Percentiles rank a stretch among this genome's conserved stretches.
Conservation (phyloP, 2,329 filamentous ascomycete genomes). For the Nothophaeocryptopus gaeumannii region DNA sequence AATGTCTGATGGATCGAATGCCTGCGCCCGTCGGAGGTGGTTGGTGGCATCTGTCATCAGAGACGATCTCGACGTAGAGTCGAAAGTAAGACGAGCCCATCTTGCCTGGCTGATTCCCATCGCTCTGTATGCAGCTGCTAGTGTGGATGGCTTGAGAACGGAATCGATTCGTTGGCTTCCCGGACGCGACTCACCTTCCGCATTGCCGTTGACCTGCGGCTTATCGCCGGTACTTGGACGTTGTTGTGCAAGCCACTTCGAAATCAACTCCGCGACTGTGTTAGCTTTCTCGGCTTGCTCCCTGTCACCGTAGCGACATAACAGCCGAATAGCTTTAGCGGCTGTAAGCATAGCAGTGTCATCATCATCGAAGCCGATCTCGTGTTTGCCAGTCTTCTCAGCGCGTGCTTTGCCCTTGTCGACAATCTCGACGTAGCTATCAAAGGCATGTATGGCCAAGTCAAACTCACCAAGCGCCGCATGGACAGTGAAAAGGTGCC, state of each 20-base stretch:
- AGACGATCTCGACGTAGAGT: conserved; percentile 64
- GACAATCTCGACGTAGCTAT: conserved; percentile 87
- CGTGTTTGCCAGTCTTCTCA: conserved; percentile 67
- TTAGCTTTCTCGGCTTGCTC: conserved; percentile 76
- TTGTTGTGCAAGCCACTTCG: conserved; percentile 69
- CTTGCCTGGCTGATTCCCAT: conserved; percentile 83
- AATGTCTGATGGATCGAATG: conserved; percentile 53
- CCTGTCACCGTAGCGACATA: conserved; percentile 76
- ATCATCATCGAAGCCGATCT: conserved; percentile 74
- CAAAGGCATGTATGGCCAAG: conserved; percentile 82
- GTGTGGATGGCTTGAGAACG: conserved; percentile 56
- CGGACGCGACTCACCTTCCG: conserved; percentile 1
- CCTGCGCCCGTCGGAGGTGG: conserved; percentile 60
- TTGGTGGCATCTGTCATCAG: conserved; percentile 76
- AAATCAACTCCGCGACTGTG: conserved; percentile 66
- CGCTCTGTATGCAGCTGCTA: conserved; percentile 75
- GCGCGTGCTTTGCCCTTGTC: conserved; percentile 79
- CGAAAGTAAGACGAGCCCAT: conserved; percentile 79
- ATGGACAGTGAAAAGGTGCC: conserved; percentile 84
- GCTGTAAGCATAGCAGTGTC: conserved; percentile 73
- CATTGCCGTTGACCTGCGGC: conserved; percentile 14
- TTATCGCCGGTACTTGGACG: conserved; percentile 30
- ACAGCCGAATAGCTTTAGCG: conserved; percentile 71
- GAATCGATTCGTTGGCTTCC: conserved; percentile 33
- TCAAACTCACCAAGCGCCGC: conserved; percentile 87